A percentile compares a stretch with the other conserved stretches of the same genome.
Conservation (phyloP, 805 yeast genomes). For the Candida sphagnicola region DNA sequence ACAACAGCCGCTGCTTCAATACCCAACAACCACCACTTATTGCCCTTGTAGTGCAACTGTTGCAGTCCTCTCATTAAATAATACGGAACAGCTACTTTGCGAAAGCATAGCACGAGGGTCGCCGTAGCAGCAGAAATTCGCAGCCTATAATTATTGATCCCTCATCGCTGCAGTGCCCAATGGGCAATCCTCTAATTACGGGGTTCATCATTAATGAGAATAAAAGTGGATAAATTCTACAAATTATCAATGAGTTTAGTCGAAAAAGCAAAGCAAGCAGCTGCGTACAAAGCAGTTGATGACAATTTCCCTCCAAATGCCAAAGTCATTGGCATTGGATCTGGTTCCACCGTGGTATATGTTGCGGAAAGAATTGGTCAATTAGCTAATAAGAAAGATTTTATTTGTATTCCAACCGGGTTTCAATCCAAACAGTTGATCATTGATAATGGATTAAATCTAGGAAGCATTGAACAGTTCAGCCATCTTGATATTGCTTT, state of each 20-base stretch:
- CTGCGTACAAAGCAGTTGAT: slow-evolving; percentile 92
- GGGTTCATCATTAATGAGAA: no score
- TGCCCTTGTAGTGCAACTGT: no score
- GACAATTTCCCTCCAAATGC: slow-evolving; percentile 69
- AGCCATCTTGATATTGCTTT: slow-evolving; percentile 87
- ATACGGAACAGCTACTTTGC: no score
- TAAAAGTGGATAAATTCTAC: background rate
- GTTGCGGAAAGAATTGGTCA: slow-evolving; percentile 93
- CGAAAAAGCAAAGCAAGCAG: slow-evolving; percentile 82
- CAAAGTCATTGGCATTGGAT: slow-evolving; percentile 86
- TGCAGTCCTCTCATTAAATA: no score
- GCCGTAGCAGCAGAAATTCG: no score
- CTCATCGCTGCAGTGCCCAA: no score
- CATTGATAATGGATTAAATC: slow-evolving; percentile 68
- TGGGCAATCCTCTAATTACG: no score
- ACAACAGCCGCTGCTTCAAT: no score
- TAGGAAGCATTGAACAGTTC: slow-evolving; percentile 81
- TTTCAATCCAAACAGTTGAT: slow-evolving; percentile 90
- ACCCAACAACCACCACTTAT: no score
- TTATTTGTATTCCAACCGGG: slow-evolving; percentile 92
- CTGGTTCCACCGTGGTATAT: slow-evolving; percentile 96
- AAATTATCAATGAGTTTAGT: slow-evolving; percentile 17
- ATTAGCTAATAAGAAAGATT: slow-evolving; percentile 45
- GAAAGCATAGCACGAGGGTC: no score
- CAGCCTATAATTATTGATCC: no score